These are phyloP conservation scores for Pythium myriotylum DNA, from an alignment of 352 stramenopile genomes.

Conservation along the genomic window DNA sequence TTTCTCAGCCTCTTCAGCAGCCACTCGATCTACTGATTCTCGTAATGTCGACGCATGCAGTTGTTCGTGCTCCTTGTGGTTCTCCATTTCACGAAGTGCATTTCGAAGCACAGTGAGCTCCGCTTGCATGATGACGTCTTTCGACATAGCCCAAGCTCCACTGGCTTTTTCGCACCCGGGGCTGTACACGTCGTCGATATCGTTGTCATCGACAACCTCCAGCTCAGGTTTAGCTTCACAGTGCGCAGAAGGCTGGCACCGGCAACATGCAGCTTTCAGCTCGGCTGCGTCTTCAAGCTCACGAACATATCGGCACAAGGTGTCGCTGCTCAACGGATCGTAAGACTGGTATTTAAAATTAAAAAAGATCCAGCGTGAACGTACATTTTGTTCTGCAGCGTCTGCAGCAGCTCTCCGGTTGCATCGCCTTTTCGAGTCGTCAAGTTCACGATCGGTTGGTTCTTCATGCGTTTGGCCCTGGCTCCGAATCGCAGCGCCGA, in stretches of 20 bases:
- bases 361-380: too few relatives aligned
- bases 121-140: conserved; percentile 45
- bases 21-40: conserved; percentile 27
- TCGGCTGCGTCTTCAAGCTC: conserved; percentile 35
- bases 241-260: background rate
- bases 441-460: conserved; percentile 66
- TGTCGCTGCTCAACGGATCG: conserved; percentile 29
- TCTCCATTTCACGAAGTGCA: conserved; percentile 43
- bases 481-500: conserved; percentile 91
- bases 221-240: too few relatives aligned
- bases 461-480: conserved; percentile 84
- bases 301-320: conserved; percentile 54
- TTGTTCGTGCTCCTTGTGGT: conserved; percentile 30
- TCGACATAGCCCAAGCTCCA: conserved; percentile 1
- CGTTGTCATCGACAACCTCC: background rate
- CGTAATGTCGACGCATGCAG: conserved; percentile 26
- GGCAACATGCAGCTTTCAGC: background rate
- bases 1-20: conserved; percentile 8
- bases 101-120: conserved; percentile 51
- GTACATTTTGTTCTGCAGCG: conserved; percentile 59
- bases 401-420: conserved; percentile 35
- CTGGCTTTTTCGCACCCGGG: background rate
- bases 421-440: conserved; percentile 25
- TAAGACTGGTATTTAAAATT: too few relatives aligned
- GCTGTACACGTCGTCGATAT: background rate